phyloP scores from a whole-genome alignment of 2,329 filamentous ascomycete species.

The Sarocladium oryzae region DNA sequence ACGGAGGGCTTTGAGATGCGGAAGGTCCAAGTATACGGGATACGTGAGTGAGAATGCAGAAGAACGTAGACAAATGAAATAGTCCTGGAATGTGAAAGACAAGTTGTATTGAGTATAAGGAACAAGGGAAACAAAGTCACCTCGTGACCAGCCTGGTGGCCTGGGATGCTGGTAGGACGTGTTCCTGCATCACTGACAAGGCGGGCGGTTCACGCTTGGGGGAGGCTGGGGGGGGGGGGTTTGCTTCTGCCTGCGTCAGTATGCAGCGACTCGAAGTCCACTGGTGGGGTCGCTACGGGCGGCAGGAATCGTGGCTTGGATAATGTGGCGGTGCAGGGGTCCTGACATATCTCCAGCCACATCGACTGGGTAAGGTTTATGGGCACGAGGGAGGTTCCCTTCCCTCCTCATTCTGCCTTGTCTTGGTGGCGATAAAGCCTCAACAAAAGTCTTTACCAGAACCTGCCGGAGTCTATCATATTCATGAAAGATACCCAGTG shows the following conservation, averaged over 20 bases:
- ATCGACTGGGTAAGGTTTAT: background rate
- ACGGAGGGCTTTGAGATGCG: no score
- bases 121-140: background rate
- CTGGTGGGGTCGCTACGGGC: background rate
- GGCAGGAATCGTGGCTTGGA: background rate
- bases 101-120: no score
- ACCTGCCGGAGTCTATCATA: no score
- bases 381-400: no score
- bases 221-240: conserved; percentile 1
- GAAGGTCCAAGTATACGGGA: no score
- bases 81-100: background rate
- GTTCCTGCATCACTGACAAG: background rate
- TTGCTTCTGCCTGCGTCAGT: conserved; percentile 6
- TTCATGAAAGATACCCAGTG: no score
- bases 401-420: no score
- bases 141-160: background rate
- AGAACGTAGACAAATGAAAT: background rate
- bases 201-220: conserved; percentile 5
- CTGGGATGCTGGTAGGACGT: background rate
- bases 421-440: no score
- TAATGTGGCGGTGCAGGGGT: background rate
- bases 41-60: background rate
- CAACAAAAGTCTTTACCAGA: no score
- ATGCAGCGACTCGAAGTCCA: background rate
- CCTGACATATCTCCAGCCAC: background rate